Evolutionary conservation across 192 early-diverging fungal genomes (phyloP).

Genomic region (Backusella sp.): DNA sequence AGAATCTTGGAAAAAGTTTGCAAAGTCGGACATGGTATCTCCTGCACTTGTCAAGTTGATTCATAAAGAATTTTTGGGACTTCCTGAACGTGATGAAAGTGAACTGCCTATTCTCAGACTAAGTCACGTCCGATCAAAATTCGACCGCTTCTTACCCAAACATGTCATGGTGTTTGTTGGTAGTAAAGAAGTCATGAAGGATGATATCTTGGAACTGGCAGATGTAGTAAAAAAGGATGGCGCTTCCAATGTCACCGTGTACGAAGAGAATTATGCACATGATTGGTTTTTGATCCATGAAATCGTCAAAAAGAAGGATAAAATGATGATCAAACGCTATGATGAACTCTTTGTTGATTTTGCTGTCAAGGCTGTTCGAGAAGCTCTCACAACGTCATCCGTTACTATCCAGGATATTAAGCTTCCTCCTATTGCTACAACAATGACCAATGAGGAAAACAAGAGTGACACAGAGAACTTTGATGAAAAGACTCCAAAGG

Average conservation of each 20-base stretch:
- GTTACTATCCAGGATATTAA: not conserved
- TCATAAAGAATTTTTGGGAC: conserved; percentile 21
- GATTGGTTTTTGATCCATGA: conserved; percentile 41
- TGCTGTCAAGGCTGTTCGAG: not conserved
- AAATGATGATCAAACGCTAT: conserved; percentile 4
- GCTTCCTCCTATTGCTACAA: not conserved
- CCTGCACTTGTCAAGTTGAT: conserved; percentile 21
- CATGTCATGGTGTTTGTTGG: conserved; percentile 26
- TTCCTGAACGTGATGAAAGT: not conserved
- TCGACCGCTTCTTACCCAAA: conserved; percentile 21
- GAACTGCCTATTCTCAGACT: conserved; percentile 20
- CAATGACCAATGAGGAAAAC: not conserved
- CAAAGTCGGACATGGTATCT: conserved; percentile 20
- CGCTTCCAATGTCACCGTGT: not conserved
- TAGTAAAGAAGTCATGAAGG: conserved; percentile 28
- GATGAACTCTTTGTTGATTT: conserved; percentile 31
- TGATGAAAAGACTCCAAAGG: not conserved
- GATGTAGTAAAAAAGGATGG: conserved; percentile 9
- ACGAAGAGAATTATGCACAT: conserved; percentile 29
- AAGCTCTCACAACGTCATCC: not conserved
- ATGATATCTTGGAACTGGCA: conserved; percentile 27
- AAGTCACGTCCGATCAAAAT: conserved; percentile 7
- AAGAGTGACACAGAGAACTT: not conserved
- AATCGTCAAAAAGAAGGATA: conserved; percentile 31
- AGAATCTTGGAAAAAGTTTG: conserved; percentile 30